Percentiles rank a stretch among this genome's conserved stretches.
Evolutionary conservation across 306 rosid species (phyloP).

Genomic region (Quercus engelmannii): DNA sequence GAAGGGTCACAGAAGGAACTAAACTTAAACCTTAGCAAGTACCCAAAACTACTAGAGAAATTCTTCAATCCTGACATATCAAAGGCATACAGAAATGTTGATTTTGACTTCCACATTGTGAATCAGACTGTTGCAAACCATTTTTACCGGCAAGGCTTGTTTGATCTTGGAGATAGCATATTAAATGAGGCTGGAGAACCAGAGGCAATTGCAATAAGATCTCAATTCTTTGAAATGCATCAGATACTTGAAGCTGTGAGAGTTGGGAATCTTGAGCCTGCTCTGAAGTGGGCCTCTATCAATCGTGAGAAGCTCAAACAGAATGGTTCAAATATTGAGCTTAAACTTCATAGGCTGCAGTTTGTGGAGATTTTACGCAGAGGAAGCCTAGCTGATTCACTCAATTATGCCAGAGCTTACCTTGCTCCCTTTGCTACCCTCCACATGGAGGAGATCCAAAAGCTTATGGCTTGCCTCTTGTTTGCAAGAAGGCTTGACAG

Average conservation of each 20-base stretch:
- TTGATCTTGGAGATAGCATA: conserved; percentile 77
- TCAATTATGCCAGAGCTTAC: conserved; percentile 57
- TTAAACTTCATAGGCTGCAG: conserved; percentile 69
- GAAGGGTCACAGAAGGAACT: conserved; percentile 74
- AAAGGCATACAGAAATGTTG: conserved; percentile 76
- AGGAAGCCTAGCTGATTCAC: conserved; percentile 58
- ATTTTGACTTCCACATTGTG: conserved; percentile 60
- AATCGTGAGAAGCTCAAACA: conserved; percentile 50
- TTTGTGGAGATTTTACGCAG: conserved; percentile 63
- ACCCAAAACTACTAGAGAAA: conserved; percentile 60
- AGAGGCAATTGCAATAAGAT: conserved; percentile 44
- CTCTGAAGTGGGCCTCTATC: conserved; percentile 64
- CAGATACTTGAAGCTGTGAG: conserved; percentile 64
- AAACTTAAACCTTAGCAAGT: conserved; percentile 52
- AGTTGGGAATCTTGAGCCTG: conserved; percentile 67
- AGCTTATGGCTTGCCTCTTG: conserved; percentile 85
- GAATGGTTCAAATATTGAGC: conserved; percentile 59
- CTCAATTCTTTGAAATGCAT: conserved; percentile 68
- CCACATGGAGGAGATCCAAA: conserved; percentile 66
- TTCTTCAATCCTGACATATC: conserved; percentile 68
- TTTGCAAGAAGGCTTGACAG: conserved; percentile 57
- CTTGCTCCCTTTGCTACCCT: conserved; percentile 61
- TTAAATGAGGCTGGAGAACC: conserved; percentile 65
- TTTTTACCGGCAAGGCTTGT: conserved; percentile 63
- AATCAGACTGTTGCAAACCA: conserved; percentile 70